These are phyloP conservation scores for Scheffersomyces lignosus DNA, from an alignment of 805 yeast species.

Conservation along the genomic window DNA sequence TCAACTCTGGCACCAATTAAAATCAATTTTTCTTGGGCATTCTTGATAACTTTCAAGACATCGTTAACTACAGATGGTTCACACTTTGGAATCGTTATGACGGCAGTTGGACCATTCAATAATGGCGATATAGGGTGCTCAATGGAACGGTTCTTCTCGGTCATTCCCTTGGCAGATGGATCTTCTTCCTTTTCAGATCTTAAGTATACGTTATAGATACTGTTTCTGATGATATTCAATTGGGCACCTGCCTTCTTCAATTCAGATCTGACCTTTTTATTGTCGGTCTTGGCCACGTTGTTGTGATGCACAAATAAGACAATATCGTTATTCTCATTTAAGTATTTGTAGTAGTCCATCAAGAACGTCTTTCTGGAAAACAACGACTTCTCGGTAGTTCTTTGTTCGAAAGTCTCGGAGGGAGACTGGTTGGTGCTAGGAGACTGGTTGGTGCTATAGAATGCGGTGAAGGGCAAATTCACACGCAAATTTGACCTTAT, in stretches of 20 bases:
- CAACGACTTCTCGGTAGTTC: constrained; percentile 59
- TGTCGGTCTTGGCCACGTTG: constrained; percentile 70
- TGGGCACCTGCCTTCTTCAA: constrained; percentile 66
- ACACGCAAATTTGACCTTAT: too few species aligned
- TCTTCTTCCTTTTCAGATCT: constrained; percentile 67
- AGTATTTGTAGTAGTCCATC: constrained; percentile 72
- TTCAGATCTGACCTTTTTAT: constrained; percentile 59
- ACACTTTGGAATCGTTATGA: constrained; percentile 63
- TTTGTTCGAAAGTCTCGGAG: constrained; percentile 6
- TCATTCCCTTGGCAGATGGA: constrained; percentile 66
- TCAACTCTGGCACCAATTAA: constrained; percentile 87
- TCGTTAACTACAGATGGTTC: constrained; percentile 69
- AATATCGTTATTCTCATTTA: constrained; percentile 67
- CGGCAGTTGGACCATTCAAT: constrained; percentile 83
- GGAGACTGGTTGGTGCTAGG: background rate
- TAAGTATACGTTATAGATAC: constrained; percentile 72
- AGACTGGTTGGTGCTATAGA: background rate
- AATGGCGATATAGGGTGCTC: constrained; percentile 70
- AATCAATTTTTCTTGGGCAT: constrained; percentile 70
- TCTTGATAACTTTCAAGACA: constrained; percentile 60
- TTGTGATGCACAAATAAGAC: constrained; percentile 83
- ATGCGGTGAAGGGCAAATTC: background rate
- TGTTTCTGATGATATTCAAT: constrained; percentile 66
- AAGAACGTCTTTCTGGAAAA: constrained; percentile 83
- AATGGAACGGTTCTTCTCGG: constrained; percentile 40